These are phyloP conservation scores for Pichia sp. DNA, from an alignment of 1,139 yeast genomes.

Conservation along the genomic window DNA sequence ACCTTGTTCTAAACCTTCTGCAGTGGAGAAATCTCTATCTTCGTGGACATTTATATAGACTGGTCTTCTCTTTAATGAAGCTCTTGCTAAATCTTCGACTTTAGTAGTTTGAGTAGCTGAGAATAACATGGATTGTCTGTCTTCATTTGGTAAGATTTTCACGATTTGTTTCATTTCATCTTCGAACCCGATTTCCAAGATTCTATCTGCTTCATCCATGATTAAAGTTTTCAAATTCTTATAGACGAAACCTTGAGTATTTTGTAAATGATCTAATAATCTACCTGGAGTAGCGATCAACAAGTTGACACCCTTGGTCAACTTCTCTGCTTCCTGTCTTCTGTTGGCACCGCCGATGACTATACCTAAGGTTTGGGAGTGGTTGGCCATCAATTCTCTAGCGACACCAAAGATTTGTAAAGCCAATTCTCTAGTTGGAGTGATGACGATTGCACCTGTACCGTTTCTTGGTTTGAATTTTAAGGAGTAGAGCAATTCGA, in stretches of 20 bases:
- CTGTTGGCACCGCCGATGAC: conserved; percentile 99
- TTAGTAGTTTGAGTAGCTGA: conserved; percentile 99
- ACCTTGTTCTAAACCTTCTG: conserved; percentile 97
- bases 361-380: conserved; percentile 92
- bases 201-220: conserved; percentile 97
- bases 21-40: conserved; percentile 81
- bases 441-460: conserved; percentile 82
- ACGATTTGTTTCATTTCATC: conserved; percentile 98
- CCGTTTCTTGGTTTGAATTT: conserved; percentile 93
- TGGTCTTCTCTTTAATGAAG: conserved; percentile 93
- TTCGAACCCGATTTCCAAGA: conserved; percentile 95
- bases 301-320: conserved; percentile 89
- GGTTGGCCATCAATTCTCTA: conserved; percentile 86
- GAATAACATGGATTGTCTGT: conserved; percentile 94
- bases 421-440: conserved; percentile 92
- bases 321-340: conserved; percentile 94
- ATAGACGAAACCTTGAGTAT: conserved; percentile 91
- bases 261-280: conserved; percentile 92
- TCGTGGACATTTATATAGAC: conserved; percentile 92
- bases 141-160: conserved; percentile 88
- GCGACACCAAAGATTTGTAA: conserved; percentile 97
- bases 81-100: conserved; percentile 97
- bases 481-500: conserved; percentile 84
- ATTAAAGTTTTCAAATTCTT: conserved; percentile 91
- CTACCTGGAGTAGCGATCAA: conserved; percentile 98